Evolutionary conservation across 2,329 filamentous ascomycete genomes (phyloP), one percentile per base, ranked within the genome.

Genomic region (Xylariomycetidae sp.): DNA sequence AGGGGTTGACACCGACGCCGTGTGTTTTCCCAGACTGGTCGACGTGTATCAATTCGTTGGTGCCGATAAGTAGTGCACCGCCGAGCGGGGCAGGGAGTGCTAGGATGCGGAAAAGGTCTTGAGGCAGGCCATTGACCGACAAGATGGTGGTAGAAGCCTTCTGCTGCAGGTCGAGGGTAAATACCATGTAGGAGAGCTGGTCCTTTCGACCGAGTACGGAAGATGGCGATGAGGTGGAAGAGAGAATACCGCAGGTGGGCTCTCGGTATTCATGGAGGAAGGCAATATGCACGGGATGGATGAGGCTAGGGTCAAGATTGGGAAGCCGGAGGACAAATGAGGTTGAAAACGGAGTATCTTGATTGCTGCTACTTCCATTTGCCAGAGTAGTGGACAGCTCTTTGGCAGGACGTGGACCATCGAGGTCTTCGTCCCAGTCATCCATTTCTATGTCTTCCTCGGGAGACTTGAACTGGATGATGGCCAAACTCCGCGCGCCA

Each of bases 231-330:
- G 77, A 67, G 32, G 79, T 80, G 2, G 89, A 85, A 29, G 87
- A 92, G 25, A 98, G 70, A 40, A 98, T 89, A 36, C 90, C 92
- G 64, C 98, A 95, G 0, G 92, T 98, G 10, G 92, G 90, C 61
- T 96, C 92, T 58, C 92, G 82, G 61, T 98, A 98, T 65, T 96
- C 90, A 70, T 96, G 78, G 45, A 98, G 68, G 59, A 98, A 98
- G 35, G 85, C 82, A 53, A 98, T 76, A 56, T 95, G 86, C 52
- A 95, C 79, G 30, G 90, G 88, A 60, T 95, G 85, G 39, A 90
- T 78, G 48, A 98, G 72, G 43, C 76, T 79, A 42, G 89, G 85
- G 59, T 96, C 90, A 61, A 98, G 73, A 52, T 88, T 79, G 33
- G 89, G 87, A 46, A 96, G 72, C 43, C 88, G 84, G 44, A 98